Base-by-base conservation (phyloP, 1,284 basidiomycete species). In the Microbotryum scabiosae region DNA sequence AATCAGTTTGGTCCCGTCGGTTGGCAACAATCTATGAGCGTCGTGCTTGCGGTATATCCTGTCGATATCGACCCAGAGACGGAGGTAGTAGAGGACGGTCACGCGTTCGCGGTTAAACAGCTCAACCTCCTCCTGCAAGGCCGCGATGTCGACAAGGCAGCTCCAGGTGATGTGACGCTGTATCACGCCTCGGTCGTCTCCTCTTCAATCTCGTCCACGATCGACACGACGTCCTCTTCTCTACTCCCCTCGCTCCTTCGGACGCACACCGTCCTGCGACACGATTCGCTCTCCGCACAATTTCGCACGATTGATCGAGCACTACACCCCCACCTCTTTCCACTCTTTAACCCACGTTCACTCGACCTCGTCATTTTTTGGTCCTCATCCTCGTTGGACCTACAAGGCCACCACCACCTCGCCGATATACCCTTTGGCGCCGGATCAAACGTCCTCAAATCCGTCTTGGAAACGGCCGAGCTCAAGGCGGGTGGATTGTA, bases 401-500 rank as follows among this genome's bases (percentile, higher is more conserved):
- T 84, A 14, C 77, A 75, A 10, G 90, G 90, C 0, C 80, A 84
- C 71, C 72, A 84, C 21, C 76, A 82, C 32, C 66, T 86, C 2
- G 77, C 84, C 32, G 84, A 83, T 8, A 72, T 86, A 10, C 79
- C 77, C 7, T 78, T 88, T 6, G 86, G 88, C 6, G 85, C 87
- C 10, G 74, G 78, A 2, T 85, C 87, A 44, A 74, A 74, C n/a
- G 46, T 74, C 4, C 71, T 79, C 47, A 78, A 86, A 10, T 78
- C 82, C 46, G 78, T 79, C 18, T 80, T 82, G 5, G 81, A 84
- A 69, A 78, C 75, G 49, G 79, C 79, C n/a, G 87, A 87, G 72
- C 79, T 79, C 23, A 76, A 86, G 82, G 71, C 82, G 85, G 62
- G 90, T 3, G 69, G 84, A 62, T 88, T 94, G 82, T 96, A 90